A percentile compares a stretch with the other conserved stretches of the same genome.
Conservation (phyloP, 2,329 filamentous ascomycete species). For the Grosmannia serpens region DNA sequence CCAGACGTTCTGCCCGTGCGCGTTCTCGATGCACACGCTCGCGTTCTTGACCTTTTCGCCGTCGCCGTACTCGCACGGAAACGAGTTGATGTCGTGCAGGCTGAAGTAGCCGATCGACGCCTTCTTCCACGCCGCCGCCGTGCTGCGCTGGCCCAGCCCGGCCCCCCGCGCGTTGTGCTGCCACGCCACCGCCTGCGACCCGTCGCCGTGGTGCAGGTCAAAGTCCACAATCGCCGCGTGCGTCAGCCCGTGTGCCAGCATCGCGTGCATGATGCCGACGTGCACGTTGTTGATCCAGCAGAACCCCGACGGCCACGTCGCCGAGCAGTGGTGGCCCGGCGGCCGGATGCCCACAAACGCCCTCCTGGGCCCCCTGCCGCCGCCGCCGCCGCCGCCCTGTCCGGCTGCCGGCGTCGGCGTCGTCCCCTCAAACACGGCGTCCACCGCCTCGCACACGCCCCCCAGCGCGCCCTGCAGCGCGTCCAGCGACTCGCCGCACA, state of each 20-base stretch:
- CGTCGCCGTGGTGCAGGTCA: slow-evolving; percentile 84
- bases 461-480: slow-evolving; percentile 87
- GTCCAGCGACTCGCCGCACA: slow-evolving; percentile 73
- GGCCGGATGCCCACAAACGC: slow-evolving; percentile 90
- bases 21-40: slow-evolving; percentile 86
- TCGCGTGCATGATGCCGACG: slow-evolving; percentile 86
- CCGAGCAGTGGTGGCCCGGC: slow-evolving; percentile 90
- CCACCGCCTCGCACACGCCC: slow-evolving; percentile 86
- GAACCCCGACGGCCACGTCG: slow-evolving; percentile 82
- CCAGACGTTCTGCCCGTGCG: slow-evolving; percentile 90
- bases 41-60: slow-evolving; percentile 88
- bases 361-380: slow-evolving; percentile 31
- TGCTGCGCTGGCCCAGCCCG: slow-evolving; percentile 22
- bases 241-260: slow-evolving; percentile 72
- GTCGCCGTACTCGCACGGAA: slow-evolving; percentile 90
- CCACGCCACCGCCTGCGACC: slow-evolving; percentile 93
- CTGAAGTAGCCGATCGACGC: slow-evolving; percentile 91
- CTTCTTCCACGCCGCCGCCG: slow-evolving; percentile 66
- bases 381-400: neutral
- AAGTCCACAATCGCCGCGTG: slow-evolving; percentile 92
- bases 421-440: slow-evolving; percentile 55
- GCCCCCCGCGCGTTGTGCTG: slow-evolving; percentile 66
- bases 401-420: slow-evolving; percentile 16
- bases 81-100: slow-evolving; percentile 96
- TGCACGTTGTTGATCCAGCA: slow-evolving; percentile 99